phyloP scores from a whole-genome alignment of 1,284 basidiomycete genomes.

The Peniophora sp. region DNA sequence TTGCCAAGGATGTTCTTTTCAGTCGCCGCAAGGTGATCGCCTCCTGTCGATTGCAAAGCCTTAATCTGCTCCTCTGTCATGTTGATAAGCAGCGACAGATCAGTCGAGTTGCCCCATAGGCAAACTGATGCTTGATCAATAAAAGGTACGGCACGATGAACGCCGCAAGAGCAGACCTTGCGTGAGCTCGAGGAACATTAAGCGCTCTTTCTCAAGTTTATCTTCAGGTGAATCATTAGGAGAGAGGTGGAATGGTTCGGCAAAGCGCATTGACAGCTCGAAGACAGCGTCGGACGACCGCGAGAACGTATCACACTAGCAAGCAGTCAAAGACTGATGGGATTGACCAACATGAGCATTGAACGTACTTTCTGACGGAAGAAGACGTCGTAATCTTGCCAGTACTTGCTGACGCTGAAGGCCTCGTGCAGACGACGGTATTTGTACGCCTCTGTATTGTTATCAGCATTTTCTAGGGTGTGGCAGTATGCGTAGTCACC shows the following conservation, averaged over 20 bases:
- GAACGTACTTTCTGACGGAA: conserved; percentile 75
- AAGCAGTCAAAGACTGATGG: conserved; percentile 7
- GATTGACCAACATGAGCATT: not conserved
- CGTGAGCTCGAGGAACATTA: conserved; percentile 92
- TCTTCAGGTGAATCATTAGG: conserved; percentile 47
- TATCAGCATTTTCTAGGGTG: no score
- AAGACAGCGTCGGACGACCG: conserved; percentile 91
- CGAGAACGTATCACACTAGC: conserved; percentile 89
- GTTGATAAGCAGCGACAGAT: conserved; percentile 92
- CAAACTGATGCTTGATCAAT: conserved; percentile 77
- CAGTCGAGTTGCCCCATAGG: conserved; percentile 95
- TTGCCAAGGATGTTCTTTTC: conserved; percentile 95
- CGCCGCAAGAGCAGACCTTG: conserved; percentile 44
- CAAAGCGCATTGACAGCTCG: conserved; percentile 90
- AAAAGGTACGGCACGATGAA: conserved; percentile 4
- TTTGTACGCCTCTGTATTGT: conserved; percentile 78
- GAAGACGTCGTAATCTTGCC: conserved; percentile 87
- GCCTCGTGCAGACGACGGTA: conserved; percentile 94
- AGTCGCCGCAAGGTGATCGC: conserved; percentile 89
- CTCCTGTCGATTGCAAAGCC: conserved; percentile 93
- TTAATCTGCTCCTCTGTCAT: conserved; percentile 99
- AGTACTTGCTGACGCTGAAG: conserved; percentile 90
- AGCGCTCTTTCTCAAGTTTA: conserved; percentile 71
- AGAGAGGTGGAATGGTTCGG: conserved; percentile 70
- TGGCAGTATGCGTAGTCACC: no score